phyloP scores from a whole-genome alignment of 148 eudicot species.

The Rhododendron vialii region DNA sequence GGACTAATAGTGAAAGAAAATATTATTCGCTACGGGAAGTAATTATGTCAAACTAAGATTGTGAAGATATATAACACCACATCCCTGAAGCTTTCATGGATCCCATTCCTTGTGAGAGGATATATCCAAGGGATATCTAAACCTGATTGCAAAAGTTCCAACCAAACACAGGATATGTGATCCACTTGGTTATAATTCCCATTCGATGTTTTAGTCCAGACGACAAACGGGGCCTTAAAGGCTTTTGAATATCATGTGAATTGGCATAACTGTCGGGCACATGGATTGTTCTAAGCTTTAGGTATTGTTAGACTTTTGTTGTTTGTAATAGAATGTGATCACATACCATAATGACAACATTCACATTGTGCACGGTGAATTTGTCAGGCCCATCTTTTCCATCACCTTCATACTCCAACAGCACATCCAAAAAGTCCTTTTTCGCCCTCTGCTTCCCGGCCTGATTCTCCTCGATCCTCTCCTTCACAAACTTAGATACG shows the following conservation, averaged over 20 bases:
- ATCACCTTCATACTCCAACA: slow-evolving; percentile 13
- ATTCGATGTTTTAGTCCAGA: no score
- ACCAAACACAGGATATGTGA: background rate
- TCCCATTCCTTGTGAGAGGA: background rate
- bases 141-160: background rate
- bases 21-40: no score
- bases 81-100: background rate
- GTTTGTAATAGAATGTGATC: no score
- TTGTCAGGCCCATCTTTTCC: slow-evolving; percentile 15
- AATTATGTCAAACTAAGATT: no score
- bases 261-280: no score
- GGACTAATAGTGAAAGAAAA: no score
- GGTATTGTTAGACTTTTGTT: background rate
- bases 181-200: background rate
- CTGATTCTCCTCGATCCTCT: slow-evolving; percentile 8
- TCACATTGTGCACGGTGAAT: background rate
- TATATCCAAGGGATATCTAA: background rate
- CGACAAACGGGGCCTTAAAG: no score
- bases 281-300: no score
- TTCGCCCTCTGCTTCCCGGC: background rate
- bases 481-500: background rate
- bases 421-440: slow-evolving; percentile 8
- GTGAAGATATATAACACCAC: background rate
- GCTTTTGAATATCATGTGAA: no score
- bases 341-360: slow-evolving; percentile 10